Conservation (phyloP, 176 grass and related monocot species). For the Canna indica region DNA sequence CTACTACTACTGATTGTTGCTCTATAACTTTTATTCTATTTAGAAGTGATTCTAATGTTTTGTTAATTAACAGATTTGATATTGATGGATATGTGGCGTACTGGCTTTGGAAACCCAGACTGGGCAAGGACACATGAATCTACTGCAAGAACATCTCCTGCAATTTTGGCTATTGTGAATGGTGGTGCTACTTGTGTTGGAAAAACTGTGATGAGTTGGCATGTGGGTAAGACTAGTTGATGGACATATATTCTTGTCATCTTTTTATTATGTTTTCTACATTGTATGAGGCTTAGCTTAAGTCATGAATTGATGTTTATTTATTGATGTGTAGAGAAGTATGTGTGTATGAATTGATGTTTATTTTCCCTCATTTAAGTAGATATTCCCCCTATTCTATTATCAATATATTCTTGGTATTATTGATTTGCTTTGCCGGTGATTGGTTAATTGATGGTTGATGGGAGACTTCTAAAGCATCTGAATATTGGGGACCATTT, state of each 20-base stretch:
- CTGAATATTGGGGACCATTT: constrained; percentile 77
- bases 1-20: not conserved
- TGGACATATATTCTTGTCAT: not conserved
- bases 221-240: constrained; percentile 45
- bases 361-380: not conserved
- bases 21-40: constrained; percentile 7
- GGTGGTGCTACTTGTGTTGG: constrained; percentile 77
- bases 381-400: not conserved
- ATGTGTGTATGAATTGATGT: constrained; percentile 34
- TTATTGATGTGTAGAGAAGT: no score
- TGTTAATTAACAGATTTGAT: constrained; percentile 54
- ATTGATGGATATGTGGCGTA: constrained; percentile 47
- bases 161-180: constrained; percentile 67
- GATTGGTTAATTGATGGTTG: constrained; percentile 24
- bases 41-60: constrained; percentile 19
- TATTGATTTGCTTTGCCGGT: constrained; percentile 4
- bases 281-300: not conserved
- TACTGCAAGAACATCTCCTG: constrained; percentile 45
- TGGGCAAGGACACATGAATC: constrained; percentile 59
- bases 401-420: constrained; percentile 12
- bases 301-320: no score
- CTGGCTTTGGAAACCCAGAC: constrained; percentile 74
- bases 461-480: constrained; percentile 60
- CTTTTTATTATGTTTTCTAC: constrained; percentile 3
- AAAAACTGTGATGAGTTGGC: constrained; percentile 92